Percentiles rank a stretch among this genome's conserved stretches.
Evolutionary conservation across 352 stramenopile species (phyloP).

Genomic region (Phytophthora fragariae): DNA sequence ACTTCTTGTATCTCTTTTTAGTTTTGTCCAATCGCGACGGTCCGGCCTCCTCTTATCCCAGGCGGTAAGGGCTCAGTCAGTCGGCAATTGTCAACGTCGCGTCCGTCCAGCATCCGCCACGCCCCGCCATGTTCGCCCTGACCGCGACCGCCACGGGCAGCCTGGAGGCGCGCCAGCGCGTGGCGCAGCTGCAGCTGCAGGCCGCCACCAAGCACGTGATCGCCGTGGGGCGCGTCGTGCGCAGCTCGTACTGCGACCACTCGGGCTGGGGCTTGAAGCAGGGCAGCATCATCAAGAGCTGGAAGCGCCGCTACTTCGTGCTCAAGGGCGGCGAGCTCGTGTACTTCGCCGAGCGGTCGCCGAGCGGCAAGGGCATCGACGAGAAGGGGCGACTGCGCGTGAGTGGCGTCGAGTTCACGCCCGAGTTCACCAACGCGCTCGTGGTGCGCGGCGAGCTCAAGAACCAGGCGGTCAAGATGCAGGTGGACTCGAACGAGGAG

Average conservation of each 20-base stretch:
- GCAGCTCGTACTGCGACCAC: conserved; percentile 80
- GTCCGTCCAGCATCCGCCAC: conserved; percentile 2
- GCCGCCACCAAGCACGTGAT: conserved; percentile 55
- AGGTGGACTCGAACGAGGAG: conserved; percentile 71
- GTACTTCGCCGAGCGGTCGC: conserved; percentile 78
- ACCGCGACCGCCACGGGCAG: conserved; percentile 32
- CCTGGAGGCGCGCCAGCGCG: conserved; percentile 34
- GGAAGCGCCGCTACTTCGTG: conserved; percentile 89
- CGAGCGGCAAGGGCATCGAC: conserved; percentile 75
- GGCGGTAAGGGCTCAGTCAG: no score
- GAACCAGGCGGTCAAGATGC: conserved; percentile 76
- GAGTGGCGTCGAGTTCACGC: conserved; percentile 68
- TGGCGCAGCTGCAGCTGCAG: conserved; percentile 48
- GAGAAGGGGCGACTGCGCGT: conserved; percentile 79
- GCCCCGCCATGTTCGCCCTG: conserved; percentile 29
- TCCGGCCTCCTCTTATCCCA: no score
- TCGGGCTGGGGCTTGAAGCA: conserved; percentile 84
- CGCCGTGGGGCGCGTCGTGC: conserved; percentile 49
- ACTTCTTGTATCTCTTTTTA: no score
- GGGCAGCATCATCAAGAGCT: conserved; percentile 82
- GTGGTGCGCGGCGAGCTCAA: conserved; percentile 71
- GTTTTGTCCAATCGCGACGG: no score
- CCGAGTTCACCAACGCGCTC: conserved; percentile 70
- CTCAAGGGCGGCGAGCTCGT: conserved; percentile 79
- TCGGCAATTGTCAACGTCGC: neutral